Evolutionary conservation across 2,329 filamentous ascomycete genomes (phyloP).

Genomic region (Penicillium sp.): DNA sequence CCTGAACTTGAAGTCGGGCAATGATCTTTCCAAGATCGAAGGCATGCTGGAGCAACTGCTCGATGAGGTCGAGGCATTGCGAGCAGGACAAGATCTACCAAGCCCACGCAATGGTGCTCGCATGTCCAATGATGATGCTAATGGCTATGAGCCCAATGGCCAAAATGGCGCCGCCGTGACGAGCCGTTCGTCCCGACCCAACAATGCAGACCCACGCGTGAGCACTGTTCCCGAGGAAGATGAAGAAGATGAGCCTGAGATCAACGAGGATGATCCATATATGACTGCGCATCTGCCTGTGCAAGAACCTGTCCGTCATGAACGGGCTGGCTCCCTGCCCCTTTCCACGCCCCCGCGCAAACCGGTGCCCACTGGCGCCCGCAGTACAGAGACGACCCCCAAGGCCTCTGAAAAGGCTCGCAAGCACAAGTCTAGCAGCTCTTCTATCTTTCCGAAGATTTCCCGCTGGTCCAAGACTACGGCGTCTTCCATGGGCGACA

Average conservation of each 20-base stretch:
- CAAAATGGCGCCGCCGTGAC: constrained; percentile 69
- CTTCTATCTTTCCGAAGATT: constrained; percentile 81
- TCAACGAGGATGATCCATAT: constrained; percentile 46
- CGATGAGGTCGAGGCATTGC: constrained; percentile 80
- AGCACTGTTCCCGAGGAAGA: constrained; percentile 83
- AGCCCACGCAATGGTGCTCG: constrained; percentile 23
- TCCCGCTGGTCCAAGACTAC: constrained; percentile 98
- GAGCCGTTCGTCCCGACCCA: constrained; percentile 54
- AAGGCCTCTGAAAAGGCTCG: constrained; percentile 60
- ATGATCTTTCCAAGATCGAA: constrained; percentile 81
- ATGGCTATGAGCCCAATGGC: constrained; percentile 79
- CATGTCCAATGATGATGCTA: constrained; percentile 56
- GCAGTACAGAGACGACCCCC: constrained; percentile 76
- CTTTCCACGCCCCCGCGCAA: constrained; percentile 43
- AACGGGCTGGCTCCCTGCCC: constrained; percentile 41
- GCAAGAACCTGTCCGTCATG: constrained; percentile 45
- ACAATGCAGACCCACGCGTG: constrained; percentile 66
- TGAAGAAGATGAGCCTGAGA: constrained; percentile 60
- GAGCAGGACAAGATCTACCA: constrained; percentile 49
- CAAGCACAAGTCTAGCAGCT: constrained; percentile 83
- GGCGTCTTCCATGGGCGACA: constrained; percentile 74
- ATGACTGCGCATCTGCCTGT: constrained; percentile 54
- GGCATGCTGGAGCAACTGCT: constrained; percentile 89
- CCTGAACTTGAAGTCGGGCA: constrained; percentile 77
- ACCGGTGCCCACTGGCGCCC: constrained; percentile 40